Conservation (phyloP, 345 rosid genomes). For the Aquilaria yunnanensis region DNA sequence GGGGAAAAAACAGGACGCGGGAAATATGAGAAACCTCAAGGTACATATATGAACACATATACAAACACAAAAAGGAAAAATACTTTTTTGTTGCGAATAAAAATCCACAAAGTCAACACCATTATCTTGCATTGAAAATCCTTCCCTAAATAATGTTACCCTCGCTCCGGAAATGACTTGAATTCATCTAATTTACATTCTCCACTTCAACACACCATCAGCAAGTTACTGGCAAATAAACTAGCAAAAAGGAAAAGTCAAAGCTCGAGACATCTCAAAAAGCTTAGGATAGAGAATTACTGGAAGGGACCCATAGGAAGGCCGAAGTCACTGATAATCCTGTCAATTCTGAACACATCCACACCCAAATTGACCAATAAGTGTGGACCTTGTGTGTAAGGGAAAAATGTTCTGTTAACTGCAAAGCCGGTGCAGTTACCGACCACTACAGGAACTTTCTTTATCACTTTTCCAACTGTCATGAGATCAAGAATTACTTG, state of each 20-base stretch:
- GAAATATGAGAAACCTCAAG: no score
- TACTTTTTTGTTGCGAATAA: no score
- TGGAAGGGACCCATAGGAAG: conserved; percentile 92
- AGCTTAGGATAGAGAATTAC: conserved; percentile 44
- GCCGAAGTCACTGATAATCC: conserved; percentile 71
- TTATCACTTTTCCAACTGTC: conserved; percentile 73
- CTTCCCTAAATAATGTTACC: no score
- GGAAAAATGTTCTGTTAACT: conserved; percentile 88
- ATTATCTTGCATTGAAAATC: no score
- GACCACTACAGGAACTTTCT: conserved; percentile 94
- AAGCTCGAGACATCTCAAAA: background rate
- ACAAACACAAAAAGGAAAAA: no score
- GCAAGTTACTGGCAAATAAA: background rate
- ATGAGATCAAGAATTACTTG: conserved; percentile 91
- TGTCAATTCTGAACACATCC: conserved; percentile 88
- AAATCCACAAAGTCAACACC: no score
- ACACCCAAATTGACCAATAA: conserved; percentile 72
- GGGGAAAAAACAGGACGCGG: no score
- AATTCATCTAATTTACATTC: no score
- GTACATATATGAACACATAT: no score
- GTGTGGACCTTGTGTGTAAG: conserved; percentile 70
- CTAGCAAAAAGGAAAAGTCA: background rate
- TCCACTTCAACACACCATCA: no score
- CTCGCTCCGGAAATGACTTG: no score
- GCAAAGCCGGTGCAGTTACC: conserved; percentile 97